Evolutionary conservation across 768 basidiomycete genomes (phyloP), one percentile per base, ranked within the genome.

Genomic region (Russula compacta): DNA sequence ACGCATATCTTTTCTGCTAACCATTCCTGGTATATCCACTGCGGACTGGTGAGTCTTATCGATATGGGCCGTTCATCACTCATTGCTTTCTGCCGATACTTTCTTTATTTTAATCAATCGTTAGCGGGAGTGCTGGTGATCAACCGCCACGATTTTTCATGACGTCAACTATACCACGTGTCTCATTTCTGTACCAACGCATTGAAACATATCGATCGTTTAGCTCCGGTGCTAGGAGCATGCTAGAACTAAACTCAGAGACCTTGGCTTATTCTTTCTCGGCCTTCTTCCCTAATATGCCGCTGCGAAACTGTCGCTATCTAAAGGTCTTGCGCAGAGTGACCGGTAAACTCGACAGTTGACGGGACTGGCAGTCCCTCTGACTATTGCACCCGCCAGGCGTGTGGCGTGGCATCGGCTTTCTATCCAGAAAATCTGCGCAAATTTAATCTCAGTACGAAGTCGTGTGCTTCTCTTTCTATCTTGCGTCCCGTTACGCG

Each of bases 351-450:
- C 40, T 56, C 6, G n/a, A 44, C 47, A 44, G 21, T 10, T 39
- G 42, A 32, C 24, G 3, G 24, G 24, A 29, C 24, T 29, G 24
- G 9, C 32, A 38, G 56, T 11, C 7, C n/a, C 36, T 56, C 8
- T 1, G 55, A 38, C 43, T 40, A 35, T 10, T 61, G 35, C 43
- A 29, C n/a, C 42, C 42, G 44, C 50, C 6, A 19, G 17, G 32
- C 52, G 52, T 47, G 44, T 38, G 6, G 12, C 10, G 32, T 29
- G 46, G 24, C 42, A 52, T 40, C 55, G 38, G 29, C 5, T 15
- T 61, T 61, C 60, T 56, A 24, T 56, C n/a, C 17, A 56, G 54
- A 51, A 56, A 43, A 19, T 35, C 52, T 6, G 39, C 29, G 33
- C 17, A 15, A 43, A 19, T 43, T 53, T 32, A 59, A 53, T 53